phyloP scores from a whole-genome alignment of 2,329 filamentous ascomycete species.

The Ophiocordyceps unilateralis region DNA sequence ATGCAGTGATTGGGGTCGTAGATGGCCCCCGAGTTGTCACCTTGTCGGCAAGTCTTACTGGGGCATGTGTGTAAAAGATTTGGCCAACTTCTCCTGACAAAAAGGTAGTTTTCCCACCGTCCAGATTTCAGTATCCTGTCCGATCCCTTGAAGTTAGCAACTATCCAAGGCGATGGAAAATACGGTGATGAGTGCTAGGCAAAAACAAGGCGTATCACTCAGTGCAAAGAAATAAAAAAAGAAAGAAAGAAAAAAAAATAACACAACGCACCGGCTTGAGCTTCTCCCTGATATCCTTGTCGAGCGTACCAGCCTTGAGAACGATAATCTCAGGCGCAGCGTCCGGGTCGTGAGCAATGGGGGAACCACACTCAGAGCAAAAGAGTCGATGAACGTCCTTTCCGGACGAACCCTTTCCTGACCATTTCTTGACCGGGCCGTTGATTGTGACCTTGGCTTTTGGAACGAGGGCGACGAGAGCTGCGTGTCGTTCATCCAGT shows the following conservation, averaged over 20 bases:
- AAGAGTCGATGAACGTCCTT: constrained; percentile 50
- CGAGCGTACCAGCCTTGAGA: constrained; percentile 45
- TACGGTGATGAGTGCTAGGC: too few relatives aligned
- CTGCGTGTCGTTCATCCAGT: constrained; percentile 17
- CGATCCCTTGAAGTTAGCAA: too few relatives aligned
- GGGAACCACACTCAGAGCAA: constrained; percentile 51
- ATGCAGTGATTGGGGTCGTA: too few relatives aligned
- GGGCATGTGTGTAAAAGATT: constrained; percentile 48
- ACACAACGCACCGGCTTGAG: constrained; percentile 39
- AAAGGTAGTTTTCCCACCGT: constrained; percentile 51
- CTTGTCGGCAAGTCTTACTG: not conserved
- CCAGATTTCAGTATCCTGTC: constrained; percentile 57
- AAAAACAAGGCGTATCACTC: too few relatives aligned
- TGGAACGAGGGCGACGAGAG: constrained; percentile 47
- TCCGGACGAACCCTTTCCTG: constrained; percentile 41
- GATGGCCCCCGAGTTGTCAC: too few relatives aligned
- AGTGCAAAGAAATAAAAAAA: too few relatives aligned
- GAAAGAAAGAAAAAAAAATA: too few relatives aligned
- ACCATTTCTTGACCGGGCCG: constrained; percentile 47
- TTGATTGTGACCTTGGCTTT: constrained; percentile 48
- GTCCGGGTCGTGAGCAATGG: constrained; percentile 36
- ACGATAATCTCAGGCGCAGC: not conserved
- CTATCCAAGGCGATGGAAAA: too few relatives aligned
- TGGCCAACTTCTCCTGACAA: constrained; percentile 46
- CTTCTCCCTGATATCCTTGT: constrained; percentile 46